Conservation (phyloP, 495 filamentous ascomycete genomes). For the Penicillium pancosmium region DNA sequence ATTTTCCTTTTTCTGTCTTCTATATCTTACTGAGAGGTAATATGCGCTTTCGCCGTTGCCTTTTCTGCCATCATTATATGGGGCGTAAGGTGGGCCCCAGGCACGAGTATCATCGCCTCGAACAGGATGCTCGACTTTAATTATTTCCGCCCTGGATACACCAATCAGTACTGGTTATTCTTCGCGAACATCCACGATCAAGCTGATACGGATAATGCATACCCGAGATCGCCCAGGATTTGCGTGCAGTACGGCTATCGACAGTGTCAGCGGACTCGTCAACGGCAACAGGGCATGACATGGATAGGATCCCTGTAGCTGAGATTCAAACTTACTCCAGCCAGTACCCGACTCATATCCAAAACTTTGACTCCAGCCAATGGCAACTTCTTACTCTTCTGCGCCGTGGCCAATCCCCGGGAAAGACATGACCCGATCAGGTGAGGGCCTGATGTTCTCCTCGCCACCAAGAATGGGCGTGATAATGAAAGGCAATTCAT, state of each 20-base stretch:
- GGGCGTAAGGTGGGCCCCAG: constrained; percentile 95
- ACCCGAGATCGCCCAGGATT: constrained; percentile 96
- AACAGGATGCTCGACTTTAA: constrained; percentile 93
- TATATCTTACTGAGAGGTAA: constrained; percentile 57
- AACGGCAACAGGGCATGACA: too few relatives aligned
- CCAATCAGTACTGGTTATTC: constrained; percentile 9
- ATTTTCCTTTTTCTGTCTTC: neutral
- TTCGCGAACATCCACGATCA: neutral
- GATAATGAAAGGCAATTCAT: constrained; percentile 8
- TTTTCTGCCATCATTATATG: constrained; percentile 60
- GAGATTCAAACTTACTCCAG: constrained; percentile 13
- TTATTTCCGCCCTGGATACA: constrained; percentile 77
- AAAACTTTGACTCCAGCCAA: constrained; percentile 24
- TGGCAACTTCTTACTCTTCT: constrained; percentile 18
- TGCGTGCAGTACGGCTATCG: constrained; percentile 93
- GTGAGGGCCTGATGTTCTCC: neutral
- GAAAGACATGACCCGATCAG: constrained; percentile 7
- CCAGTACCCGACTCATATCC: constrained; percentile 27
- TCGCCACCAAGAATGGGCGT: neutral
- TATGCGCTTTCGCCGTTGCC: constrained; percentile 88
- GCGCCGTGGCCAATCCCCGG: constrained; percentile 12
- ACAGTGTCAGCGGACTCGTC: neutral
- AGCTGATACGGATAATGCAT: constrained; percentile 28
- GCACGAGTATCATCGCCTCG: constrained; percentile 93
- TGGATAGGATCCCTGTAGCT: too few relatives aligned